Evolutionary conservation across 2,329 filamentous ascomycete genomes (phyloP), one percentile per base, ranked within the genome.

Genomic region (Stagonosporopsis rhizophila): DNA sequence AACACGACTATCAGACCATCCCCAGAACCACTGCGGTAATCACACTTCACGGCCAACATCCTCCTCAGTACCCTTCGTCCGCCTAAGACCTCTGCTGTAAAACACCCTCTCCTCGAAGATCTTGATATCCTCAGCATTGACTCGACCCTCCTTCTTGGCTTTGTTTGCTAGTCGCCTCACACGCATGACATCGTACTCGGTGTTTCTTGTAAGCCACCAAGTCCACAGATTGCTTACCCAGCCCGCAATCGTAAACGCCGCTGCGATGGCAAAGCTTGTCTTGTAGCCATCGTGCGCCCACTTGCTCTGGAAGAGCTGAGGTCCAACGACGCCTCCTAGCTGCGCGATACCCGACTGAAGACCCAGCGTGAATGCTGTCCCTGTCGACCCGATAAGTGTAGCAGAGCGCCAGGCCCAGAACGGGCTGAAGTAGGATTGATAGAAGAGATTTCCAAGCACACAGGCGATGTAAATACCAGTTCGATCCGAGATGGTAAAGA

Each of bases 271-370:
- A 56, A 78, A 78, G 4, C 68, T 66, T 0, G 61, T 70, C 57
- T 74, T 76, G 59, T 79, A 79, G 20, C 76, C 73, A 52, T 79
- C 76, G 54, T 76, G 61, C 6, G 78, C 79, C 55, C 71, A 81
- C 41, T 73, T 73, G 2, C 69, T 72, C 58, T 77, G 75, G 63
- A 81, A 81, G 0, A 81, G 64, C 59, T 81, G 78, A 0, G 78
- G 79, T 0, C 76, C 79, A 23, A 81, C 72, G 2, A 80, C 78
- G n/a, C 78, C 79, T 5, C 80, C 79, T 1, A 81, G 69, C 62
- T 81, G 79, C 0, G 74, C 79, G 6, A 81, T 70, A 4, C 74
- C 76, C 1, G 73, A 76, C 56, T 81, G 79, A 9, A 81, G 67
- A 0, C 75, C 79, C 2, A 80, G 67, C 0, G 78, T 78, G 51